Evolutionary conservation across 202 grass and related monocot species (phyloP), one percentile per base, ranked within the genome.

Genomic region (Schoenoplectus tabernaemontani): DNA sequence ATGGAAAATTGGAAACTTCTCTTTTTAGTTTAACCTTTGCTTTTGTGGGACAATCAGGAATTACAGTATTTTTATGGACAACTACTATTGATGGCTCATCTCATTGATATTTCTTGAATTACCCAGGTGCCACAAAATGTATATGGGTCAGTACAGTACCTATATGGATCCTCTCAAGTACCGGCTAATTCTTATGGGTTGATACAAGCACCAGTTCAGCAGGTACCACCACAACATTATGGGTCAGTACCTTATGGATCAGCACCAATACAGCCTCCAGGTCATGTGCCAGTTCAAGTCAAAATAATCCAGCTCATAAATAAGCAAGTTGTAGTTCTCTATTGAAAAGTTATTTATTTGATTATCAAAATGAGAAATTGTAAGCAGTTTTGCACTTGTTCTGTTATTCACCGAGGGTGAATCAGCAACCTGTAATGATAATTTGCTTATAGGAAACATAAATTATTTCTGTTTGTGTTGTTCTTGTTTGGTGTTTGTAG

Each of bases 251-350:
- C 47, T 50, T 63, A 63, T 63, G 59, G 26, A 63, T 32, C 28
- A 6, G 59, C 59, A 63, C 59, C 59, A 16, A 0, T n/a, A n/a
- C n/a, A n/a, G n/a, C n/a, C 30, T 32, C 59, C 26, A n/a, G n/a
- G n/a, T n/a, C n/a, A n/a, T n/a, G n/a, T n/a, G 33, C 38, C 38
- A n/a, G n/a, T 39, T 65, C 78, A 80, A 30, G 59, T 60, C 78
- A 64, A 80, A 65, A n/a, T 65, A 64, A 64, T 60, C 59, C 58
- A 50, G 30, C 42, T 37, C 78, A 24, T 80, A 80, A 80, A 80
- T 80, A 80, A 64, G 39, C 77, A 80, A 33, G 16, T 48, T 64
- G 30, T 43, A 80, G 59, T 80, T 78, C 7, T 50, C 32, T 39
- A 48, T 65, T 80, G 6, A 37, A 46, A 79, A 62, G 56, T 23